A percentile compares a stretch with the other conserved stretches of the same genome.
These are phyloP conservation scores for Carex kokanica DNA, from an alignment of 176 grass and related monocot species.

Conservation along the genomic window DNA sequence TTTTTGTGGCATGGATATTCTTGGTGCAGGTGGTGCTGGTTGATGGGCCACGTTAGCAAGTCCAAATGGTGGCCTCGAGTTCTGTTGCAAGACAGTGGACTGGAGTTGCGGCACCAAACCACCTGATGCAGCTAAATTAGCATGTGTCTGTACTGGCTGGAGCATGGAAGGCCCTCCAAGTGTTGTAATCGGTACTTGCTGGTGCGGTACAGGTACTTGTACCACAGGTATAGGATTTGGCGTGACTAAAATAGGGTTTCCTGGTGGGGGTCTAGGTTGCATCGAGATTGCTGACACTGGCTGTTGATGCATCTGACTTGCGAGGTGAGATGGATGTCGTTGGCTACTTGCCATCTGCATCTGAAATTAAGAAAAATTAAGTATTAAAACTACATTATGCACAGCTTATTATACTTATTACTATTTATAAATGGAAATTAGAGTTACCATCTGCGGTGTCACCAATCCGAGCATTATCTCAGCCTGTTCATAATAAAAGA, in stretches of 20 bases:
- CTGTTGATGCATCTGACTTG: constrained; percentile 48
- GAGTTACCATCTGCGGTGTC: constrained; percentile 68
- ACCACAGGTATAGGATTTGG: constrained; percentile 38
- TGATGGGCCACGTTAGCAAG: constrained; percentile 28
- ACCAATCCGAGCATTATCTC: constrained; percentile 95
- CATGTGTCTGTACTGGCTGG: constrained; percentile 25
- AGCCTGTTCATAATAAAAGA: constrained; percentile 47
- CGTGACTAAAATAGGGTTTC: constrained; percentile 29
- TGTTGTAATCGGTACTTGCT: constrained; percentile 43
- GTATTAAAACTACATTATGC: constrained; percentile 9
- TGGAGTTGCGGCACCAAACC: constrained; percentile 49
- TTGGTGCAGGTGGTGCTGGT: constrained; percentile 24
- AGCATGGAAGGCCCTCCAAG: constrained; percentile 39
- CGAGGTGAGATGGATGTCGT: constrained; percentile 43
- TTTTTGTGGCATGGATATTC: constrained; percentile 39
- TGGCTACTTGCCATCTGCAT: constrained; percentile 89
- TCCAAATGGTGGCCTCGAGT: constrained; percentile 39
- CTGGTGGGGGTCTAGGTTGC: constrained; percentile 41
- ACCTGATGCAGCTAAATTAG: constrained; percentile 42
- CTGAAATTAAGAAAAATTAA: constrained; percentile 42
- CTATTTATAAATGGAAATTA: constrained; percentile 2
- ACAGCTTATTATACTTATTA: background rate
- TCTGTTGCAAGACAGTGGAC: constrained; percentile 44
- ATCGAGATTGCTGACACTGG: constrained; percentile 35
- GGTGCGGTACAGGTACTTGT: constrained; percentile 14